Percentiles rank a stretch among this genome's conserved stretches.
Conservation (phyloP, 208 protist genomes). For the Angomonas desouzai region DNA sequence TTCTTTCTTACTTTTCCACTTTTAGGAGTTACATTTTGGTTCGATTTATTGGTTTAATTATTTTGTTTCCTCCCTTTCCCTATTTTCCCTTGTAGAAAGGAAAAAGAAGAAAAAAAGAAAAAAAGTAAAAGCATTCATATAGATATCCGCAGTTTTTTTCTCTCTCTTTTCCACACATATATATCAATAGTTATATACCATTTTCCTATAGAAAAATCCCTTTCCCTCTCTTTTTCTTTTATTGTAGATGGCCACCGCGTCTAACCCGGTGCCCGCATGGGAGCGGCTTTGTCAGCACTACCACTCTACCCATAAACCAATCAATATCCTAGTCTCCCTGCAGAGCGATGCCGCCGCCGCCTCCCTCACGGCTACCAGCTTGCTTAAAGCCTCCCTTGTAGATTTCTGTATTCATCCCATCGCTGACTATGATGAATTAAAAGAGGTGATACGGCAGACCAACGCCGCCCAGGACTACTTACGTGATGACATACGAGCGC, state of each 20-base stretch:
- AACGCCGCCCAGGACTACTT: slow-evolving; percentile 61
- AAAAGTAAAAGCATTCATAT: too few relatives aligned
- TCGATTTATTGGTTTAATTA: too few relatives aligned
- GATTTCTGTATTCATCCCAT: slow-evolving; percentile 82
- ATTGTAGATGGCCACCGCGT: background rate
- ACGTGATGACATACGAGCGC: slow-evolving; percentile 17
- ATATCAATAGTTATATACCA: too few relatives aligned
- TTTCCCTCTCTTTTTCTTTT: too few relatives aligned
- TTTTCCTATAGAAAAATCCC: too few relatives aligned
- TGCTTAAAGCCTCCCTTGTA: slow-evolving; percentile 68
- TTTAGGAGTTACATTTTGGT: too few relatives aligned
- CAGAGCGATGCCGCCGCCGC: slow-evolving; percentile 78
- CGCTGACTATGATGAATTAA: slow-evolving; percentile 51
- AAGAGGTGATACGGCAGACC: slow-evolving; percentile 38
- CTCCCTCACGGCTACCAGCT: slow-evolving; percentile 52
- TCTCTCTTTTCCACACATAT: too few relatives aligned
- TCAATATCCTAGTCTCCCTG: slow-evolving; percentile 68
- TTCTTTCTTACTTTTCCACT: too few relatives aligned
- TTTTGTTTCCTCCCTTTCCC: too few relatives aligned
- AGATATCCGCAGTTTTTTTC: too few relatives aligned
- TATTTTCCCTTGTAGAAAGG: too few relatives aligned
- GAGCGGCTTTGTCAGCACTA: slow-evolving; percentile 61
- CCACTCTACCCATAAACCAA: slow-evolving; percentile 52
- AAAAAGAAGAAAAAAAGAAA: too few relatives aligned
- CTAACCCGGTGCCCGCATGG: slow-evolving; percentile 37